Evolutionary conservation across 2,329 filamentous ascomycete genomes (phyloP), one percentile per base, ranked within the genome.

Genomic region (Escovopsis sp.): DNA sequence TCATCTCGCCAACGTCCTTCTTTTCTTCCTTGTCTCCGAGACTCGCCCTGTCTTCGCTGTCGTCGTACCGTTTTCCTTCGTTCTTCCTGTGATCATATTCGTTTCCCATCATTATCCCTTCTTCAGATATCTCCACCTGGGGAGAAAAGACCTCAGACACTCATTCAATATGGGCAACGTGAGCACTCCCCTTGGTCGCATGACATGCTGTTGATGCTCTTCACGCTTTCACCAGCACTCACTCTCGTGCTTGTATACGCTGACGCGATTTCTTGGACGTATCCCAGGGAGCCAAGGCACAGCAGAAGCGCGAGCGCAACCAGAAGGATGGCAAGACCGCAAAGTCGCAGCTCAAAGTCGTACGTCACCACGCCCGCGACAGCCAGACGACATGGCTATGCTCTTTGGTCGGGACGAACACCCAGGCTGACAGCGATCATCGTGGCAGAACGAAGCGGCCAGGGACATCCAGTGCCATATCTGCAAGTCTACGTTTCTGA

Each of bases 401-500:
- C 21, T 8, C 6, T 8, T 8, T n/a, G n/a, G n/a, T n/a, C n/a
- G n/a, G n/a, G n/a, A 23, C 21, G 7, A 11, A 8, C 8, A 23
- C 21, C 8, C 4, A 11, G 6, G 11, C 21, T 23, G 11, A 23
- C 7, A 23, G 19, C 21, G 3, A 8, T 8, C 35, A 16, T 32
- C 23, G 14, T 31, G n/a, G n/a, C 6, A 82, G 77, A 86, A 86
- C 62, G 66, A 70, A 47, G 66, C 76, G 46, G 80, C 81, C 40
- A 80, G 76, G 65, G 76, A 71, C 51, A 82, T 86, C 57, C 77
- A 83, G 58, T 87, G 81, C 68, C 62, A 71, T 45, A 65, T 75
- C 50, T 87, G 81, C 78, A 80, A 76, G 60, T 71, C 78, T 47
- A 81, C 79, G 21, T 86, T 87, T 63, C 69, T 86, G 47, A 78